Evolutionary conservation across 441 rosid species (phyloP).

Genomic region (Theobroma grandiflorum): DNA sequence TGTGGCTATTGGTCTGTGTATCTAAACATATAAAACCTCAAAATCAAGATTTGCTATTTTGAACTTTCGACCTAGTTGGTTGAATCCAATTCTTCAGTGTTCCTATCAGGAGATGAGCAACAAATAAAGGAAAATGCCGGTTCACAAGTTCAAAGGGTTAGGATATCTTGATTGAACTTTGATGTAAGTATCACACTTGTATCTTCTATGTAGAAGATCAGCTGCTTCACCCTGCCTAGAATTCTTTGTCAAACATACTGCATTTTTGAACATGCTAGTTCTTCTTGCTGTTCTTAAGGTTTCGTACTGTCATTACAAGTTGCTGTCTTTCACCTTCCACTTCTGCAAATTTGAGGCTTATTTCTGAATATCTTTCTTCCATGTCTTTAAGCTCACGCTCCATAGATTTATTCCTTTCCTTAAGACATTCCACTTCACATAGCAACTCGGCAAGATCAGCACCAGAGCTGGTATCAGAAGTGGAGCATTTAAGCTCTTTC

Average conservation of each 20-base stretch:
- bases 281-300: conserved; percentile 40
- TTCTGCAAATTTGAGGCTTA: conserved; percentile 56
- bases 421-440: conserved; percentile 29
- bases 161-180: conserved; percentile 26
- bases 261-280: conserved; percentile 49
- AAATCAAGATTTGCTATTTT: conserved; percentile 14
- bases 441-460: conserved; percentile 13
- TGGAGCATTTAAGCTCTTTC: conserved; percentile 26
- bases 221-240: conserved; percentile 28
- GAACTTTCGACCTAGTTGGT: not conserved
- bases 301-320: conserved; percentile 55
- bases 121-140: conserved; percentile 3
- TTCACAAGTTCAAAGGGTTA: conserved; percentile 4
- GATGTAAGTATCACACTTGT: not conserved
- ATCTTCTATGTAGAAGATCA: conserved; percentile 32
- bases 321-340: conserved; percentile 57
- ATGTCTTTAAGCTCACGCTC: conserved; percentile 34
- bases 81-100: not conserved
- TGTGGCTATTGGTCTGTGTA: not conserved
- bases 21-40: conserved; percentile 21
- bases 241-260: conserved; percentile 14
- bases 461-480: conserved; percentile 30
- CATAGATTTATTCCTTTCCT: conserved; percentile 31
- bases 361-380: conserved; percentile 51
- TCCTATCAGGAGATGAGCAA: conserved; percentile 17